Conservation (phyloP, 345 rosid genomes). For the Eucalyptus leucophloia region DNA sequence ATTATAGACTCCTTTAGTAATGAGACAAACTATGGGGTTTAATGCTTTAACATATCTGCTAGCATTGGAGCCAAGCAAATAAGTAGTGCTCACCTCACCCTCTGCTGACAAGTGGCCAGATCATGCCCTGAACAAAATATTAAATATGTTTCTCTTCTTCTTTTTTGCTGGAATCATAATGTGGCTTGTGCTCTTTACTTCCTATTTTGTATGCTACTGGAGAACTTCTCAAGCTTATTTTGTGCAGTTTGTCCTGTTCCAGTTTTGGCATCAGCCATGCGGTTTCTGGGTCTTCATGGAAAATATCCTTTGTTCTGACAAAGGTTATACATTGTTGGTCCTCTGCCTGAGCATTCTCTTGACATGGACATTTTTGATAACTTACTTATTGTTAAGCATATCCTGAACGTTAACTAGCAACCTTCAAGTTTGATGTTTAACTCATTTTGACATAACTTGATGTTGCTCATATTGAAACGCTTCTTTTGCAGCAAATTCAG, state of each 20-base stretch:
- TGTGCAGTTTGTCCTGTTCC: constrained; percentile 30
- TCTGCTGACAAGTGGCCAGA: not conserved
- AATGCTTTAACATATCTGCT: not conserved
- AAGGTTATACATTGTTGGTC: constrained; percentile 28
- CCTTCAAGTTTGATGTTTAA: not conserved
- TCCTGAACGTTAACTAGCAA: not conserved
- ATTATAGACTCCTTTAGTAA: not conserved
- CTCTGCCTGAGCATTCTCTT: not conserved
- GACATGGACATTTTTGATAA: not conserved
- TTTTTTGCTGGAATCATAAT: not conserved
- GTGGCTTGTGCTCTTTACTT: not conserved
- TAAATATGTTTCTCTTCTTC: not conserved
- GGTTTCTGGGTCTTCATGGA: constrained; percentile 15
- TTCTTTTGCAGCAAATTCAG: not conserved
- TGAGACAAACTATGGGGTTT: not conserved
- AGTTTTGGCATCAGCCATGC: constrained; percentile 30
- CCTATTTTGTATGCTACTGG: not conserved
- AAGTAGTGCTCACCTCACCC: not conserved
- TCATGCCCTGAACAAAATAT: not conserved
- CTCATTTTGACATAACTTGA: not conserved
- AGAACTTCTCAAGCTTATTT: constrained; percentile 8
- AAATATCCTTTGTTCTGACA: constrained; percentile 14
- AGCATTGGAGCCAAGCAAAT: not conserved
- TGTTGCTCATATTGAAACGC: not conserved
- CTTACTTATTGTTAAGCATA: not conserved